Percentiles rank a stretch among this genome's conserved stretches.
phyloP scores from a whole-genome alignment of 2,329 filamentous ascomycete genomes.

The Coleophoma cylindrospora region DNA sequence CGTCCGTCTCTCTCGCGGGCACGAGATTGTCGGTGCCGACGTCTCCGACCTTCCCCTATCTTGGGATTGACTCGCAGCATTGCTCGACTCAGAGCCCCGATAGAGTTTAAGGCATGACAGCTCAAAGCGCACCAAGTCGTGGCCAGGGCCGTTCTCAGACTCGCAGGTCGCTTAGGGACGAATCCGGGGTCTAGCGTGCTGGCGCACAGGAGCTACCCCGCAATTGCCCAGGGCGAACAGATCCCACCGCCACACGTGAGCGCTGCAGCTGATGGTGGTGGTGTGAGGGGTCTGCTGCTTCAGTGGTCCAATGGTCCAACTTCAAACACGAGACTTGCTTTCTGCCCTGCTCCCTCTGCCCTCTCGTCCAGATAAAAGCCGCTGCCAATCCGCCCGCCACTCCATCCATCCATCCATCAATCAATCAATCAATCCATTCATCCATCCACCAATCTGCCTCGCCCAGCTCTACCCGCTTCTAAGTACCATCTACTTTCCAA shows the following conservation, averaged over 20 bases:
- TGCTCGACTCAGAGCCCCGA: too few relatives aligned
- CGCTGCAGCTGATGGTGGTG: background rate
- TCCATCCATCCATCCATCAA: constrained; percentile 1
- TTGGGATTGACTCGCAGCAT: too few relatives aligned
- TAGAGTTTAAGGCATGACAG: too few relatives aligned
- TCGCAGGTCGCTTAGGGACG: background rate
- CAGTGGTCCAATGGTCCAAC: constrained; percentile 1
- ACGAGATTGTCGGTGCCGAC: too few relatives aligned
- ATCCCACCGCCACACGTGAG: constrained; percentile 8
- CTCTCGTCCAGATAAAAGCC: constrained; percentile 3
- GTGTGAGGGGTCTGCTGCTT: too few relatives aligned
- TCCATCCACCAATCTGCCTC: constrained; percentile 2
- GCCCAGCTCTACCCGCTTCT: background rate
- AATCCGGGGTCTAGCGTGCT: constrained; percentile 1
- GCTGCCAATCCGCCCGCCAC: background rate
- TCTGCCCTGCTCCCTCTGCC: background rate
- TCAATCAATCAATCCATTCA: constrained; percentile 1
- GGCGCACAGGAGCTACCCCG: constrained; percentile 5
- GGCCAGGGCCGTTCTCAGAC: background rate
- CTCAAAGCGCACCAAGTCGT: too few relatives aligned
- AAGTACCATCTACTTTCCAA: background rate
- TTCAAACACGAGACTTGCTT: constrained; percentile 1
- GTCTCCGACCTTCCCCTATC: too few relatives aligned
- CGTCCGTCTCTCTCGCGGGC: too few relatives aligned
- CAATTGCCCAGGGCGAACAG: constrained; percentile 3